Evolutionary conservation across 805 yeast genomes (phyloP), one percentile per base, ranked within the genome.

Genomic region (Candida anglica): DNA sequence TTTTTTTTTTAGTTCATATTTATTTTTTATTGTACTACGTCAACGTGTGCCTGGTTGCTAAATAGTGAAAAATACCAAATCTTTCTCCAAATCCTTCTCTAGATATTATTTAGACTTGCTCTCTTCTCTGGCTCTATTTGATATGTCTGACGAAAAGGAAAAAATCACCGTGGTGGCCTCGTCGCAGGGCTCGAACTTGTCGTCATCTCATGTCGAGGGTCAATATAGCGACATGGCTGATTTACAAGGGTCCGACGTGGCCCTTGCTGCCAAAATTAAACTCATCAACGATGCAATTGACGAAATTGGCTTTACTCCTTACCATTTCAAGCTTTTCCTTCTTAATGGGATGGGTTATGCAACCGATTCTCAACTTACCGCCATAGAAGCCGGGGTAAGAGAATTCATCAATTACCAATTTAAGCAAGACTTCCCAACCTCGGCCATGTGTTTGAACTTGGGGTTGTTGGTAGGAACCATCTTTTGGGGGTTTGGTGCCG

Each of bases 401-500:
- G 40, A 47, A 4, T 52, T 39, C 33, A 48, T 55, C 14, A 55
- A 56, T 36, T 48, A 48, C 28, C 62, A 56, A 36, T 55, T 54
- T 43, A 50, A 48, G 16, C 41, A 50, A 25, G 30, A 28, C 6
- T 56, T 41, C 36, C 57, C 62, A 3, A 40, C 47, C 2, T 43
- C 53, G n/a, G 48, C 54, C 29, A 58, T 49, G 28, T 41, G 55
- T 13, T 47, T 55, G 33, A 59, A 56, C 25, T 47, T 46, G 11
- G 81, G 80, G 14, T 57, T 76, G 44, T 60, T 76, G 19, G 46
- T 53, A 26, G 83, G 83, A 15, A 73, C 77, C 1, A 37, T 71
- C n/a, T 54, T 72, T 40, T 75, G 80, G 77, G 81, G 81, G 6
- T 62, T 73, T 38, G 61, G 68, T 32, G 77, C 75, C 16, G 81